A percentile compares a stretch with the other conserved stretches of the same genome.
phyloP scores from a whole-genome alignment of 768 basidiomycete genomes.

The Trametes coccinea region DNA sequence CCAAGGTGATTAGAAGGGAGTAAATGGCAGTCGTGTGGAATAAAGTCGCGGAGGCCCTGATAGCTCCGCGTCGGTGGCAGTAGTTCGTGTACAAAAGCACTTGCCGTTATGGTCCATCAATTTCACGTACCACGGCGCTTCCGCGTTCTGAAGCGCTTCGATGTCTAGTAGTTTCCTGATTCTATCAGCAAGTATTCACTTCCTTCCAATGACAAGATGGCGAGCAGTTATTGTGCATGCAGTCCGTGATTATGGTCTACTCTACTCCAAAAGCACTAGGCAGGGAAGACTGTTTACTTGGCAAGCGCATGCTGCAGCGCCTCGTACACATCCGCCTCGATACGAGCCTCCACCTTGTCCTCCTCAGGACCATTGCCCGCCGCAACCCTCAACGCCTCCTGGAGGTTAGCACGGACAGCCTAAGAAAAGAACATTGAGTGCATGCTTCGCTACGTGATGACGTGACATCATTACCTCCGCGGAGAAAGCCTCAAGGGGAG shows the following conservation, averaged over 20 bases:
- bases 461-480: constrained; percentile 60
- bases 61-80: too few relatives aligned
- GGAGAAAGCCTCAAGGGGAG: constrained; percentile 88
- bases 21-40: too few relatives aligned
- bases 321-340: constrained; percentile 97
- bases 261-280: constrained; percentile 8
- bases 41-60: too few relatives aligned
- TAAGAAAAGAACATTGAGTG: constrained; percentile 33
- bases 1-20: too few relatives aligned
- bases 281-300: constrained; percentile 35
- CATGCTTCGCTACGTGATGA: not conserved
- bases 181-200: too few relatives aligned
- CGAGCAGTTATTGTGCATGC: not conserved
- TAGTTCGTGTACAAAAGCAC: too few relatives aligned
- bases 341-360: constrained; percentile 89
- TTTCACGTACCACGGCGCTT: too few relatives aligned
- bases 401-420: constrained; percentile 88
- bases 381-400: constrained; percentile 83
- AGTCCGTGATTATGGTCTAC: constrained; percentile 8
- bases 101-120: too few relatives aligned
- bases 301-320: constrained; percentile 84
- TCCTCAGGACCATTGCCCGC: constrained; percentile 86
- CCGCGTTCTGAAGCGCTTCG: too few relatives aligned
- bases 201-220: not conserved
- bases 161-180: too few relatives aligned